Percentiles rank a stretch among this genome's conserved stretches.
These are phyloP conservation scores for Nannochloris sp. DNA, from an alignment of 139 green algal species.

Conservation along the genomic window DNA sequence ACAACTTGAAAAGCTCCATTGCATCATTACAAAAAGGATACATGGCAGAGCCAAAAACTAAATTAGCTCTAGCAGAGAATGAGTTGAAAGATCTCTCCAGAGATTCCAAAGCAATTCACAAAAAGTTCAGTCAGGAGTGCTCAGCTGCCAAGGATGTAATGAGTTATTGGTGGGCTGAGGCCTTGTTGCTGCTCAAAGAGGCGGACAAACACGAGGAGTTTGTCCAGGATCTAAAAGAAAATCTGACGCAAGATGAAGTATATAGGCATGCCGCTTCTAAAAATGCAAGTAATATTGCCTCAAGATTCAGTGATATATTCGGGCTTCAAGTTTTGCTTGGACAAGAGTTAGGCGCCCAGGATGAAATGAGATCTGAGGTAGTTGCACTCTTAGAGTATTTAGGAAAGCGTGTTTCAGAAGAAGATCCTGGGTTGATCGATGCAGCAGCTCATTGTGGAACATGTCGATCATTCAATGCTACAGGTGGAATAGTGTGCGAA, in stretches of 20 bases:
- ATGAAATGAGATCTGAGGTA: neutral
- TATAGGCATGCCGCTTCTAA: constrained; percentile 12
- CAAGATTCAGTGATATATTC: constrained; percentile 38
- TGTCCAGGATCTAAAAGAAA: constrained; percentile 15
- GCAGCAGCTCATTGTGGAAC: constrained; percentile 35
- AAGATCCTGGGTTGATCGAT: neutral
- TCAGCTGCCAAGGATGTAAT: neutral
- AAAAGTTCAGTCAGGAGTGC: neutral
- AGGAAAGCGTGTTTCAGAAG: neutral
- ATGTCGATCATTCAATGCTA: constrained; percentile 43
- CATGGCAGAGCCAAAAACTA: constrained; percentile 30
- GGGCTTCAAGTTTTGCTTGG: constrained; percentile 49
- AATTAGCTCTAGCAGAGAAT: constrained; percentile 22
- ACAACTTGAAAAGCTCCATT: constrained; percentile 31
- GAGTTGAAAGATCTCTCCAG: constrained; percentile 25
- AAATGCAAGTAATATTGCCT: constrained; percentile 44
- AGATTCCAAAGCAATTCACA: neutral
- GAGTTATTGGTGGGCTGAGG: constrained; percentile 14
- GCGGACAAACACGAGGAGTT: neutral
- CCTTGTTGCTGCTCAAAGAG: constrained; percentile 7
- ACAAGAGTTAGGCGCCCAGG: constrained; percentile 24
- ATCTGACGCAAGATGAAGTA: constrained; percentile 12
- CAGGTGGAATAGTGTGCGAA: constrained; percentile 41
- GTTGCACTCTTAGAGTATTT: neutral
- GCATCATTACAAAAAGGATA: constrained; percentile 35